Conservation (phyloP, 164 flowering plant genomes). For the Chimonanthus praecox region DNA sequence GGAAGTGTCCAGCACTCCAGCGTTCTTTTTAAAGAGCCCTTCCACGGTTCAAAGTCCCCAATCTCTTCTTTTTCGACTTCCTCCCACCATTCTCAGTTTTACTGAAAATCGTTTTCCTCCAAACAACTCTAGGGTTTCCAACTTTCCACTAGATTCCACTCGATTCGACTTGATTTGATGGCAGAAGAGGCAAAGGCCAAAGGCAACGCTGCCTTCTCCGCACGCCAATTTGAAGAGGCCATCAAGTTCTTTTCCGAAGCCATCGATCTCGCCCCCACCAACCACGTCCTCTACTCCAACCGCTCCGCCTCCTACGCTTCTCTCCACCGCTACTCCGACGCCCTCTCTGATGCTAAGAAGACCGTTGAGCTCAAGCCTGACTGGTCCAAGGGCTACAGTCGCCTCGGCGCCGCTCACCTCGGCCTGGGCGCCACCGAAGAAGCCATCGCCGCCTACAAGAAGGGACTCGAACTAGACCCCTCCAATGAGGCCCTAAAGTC, state of each 20-base stretch:
- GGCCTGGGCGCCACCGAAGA: conserved; percentile 50
- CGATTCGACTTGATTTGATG: conserved; percentile 19
- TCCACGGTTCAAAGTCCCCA: no score
- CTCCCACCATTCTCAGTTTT: no score
- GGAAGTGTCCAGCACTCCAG: no score
- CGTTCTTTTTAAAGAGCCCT: no score
- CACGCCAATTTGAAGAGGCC: conserved; percentile 62
- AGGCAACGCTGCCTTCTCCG: conserved; percentile 93
- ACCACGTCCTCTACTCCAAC: conserved; percentile 95
- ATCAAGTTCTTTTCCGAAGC: conserved; percentile 75
- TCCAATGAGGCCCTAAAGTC: conserved; percentile 70
- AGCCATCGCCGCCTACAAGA: conserved; percentile 64
- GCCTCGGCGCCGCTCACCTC: conserved; percentile 82
- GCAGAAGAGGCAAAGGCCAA: conserved; percentile 98
- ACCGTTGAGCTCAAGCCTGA: conserved; percentile 85
- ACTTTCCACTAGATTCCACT: no score
- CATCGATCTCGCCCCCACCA: conserved; percentile 65
- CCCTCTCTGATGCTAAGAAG: conserved; percentile 72
- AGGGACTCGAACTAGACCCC: conserved; percentile 84
- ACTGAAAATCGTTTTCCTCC: no score
- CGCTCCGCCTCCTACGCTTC: conserved; percentile 97
- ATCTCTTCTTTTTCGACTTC: no score
- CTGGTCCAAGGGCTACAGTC: conserved; percentile 88
- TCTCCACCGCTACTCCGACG: conserved; percentile 52
- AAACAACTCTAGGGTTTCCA: no score